A percentile compares a stretch with the other conserved stretches of the same genome.
phyloP scores from a whole-genome alignment of 495 filamentous ascomycete genomes.

The Aspergillus biplanus region DNA sequence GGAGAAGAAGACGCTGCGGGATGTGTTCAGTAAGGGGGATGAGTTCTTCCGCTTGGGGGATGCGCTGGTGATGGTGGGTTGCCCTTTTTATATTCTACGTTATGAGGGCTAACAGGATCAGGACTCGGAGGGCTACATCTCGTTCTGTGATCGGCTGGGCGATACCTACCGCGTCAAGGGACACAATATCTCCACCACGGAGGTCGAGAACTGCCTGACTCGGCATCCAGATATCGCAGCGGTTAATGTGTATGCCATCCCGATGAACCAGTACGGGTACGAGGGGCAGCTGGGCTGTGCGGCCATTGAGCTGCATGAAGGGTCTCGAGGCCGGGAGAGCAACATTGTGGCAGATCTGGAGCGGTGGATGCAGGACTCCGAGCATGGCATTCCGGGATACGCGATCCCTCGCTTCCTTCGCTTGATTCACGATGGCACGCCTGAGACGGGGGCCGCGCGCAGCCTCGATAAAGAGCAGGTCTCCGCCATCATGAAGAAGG shows the following conservation, averaged over 20 bases:
- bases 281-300: constrained; percentile 11
- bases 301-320: not conserved
- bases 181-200: constrained; percentile 12
- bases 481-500: constrained; percentile 7
- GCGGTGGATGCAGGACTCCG: constrained; percentile 5
- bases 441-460: not conserved
- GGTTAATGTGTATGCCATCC: constrained; percentile 16
- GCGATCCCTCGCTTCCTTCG: constrained; percentile 8
- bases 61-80: constrained; percentile 7
- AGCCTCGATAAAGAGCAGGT: not conserved
- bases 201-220: constrained; percentile 6
- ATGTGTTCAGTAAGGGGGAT: constrained; percentile 5
- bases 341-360: not conserved
- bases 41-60: constrained; percentile 10
- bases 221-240: constrained; percentile 8
- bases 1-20: constrained; percentile 7
- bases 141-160: constrained; percentile 7
- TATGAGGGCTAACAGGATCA: not conserved
- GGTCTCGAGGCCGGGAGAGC: not conserved
- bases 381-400: constrained; percentile 6
- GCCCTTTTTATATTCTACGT: not conserved
- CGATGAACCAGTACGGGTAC: constrained; percentile 16
- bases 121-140: constrained; percentile 1
- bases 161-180: constrained; percentile 11
- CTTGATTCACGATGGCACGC: not conserved